These are phyloP conservation scores for Ilyonectria robusta DNA, from an alignment of 2,329 filamentous ascomycete genomes.

Conservation along the genomic window DNA sequence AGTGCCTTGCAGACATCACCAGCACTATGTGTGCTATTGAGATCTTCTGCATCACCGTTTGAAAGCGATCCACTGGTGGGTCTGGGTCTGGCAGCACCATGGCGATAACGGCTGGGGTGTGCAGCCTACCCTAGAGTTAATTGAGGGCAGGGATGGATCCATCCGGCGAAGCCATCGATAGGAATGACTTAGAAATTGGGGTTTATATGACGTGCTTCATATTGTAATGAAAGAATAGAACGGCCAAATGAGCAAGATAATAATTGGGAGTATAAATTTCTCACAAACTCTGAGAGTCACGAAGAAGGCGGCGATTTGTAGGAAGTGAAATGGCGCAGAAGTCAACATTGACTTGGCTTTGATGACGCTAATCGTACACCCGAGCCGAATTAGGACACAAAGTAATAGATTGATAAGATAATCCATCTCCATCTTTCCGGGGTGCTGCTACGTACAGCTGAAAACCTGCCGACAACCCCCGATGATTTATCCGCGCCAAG, in stretches of 20 bases:
- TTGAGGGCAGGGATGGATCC: not conserved
- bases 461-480: not conserved
- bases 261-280: no score
- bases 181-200: not conserved
- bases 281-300: no score
- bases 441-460: not conserved
- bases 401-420: no score
- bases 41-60: not conserved
- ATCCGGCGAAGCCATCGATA: not conserved
- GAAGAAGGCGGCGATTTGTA: no score
- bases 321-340: no score
- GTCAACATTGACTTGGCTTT: no score
- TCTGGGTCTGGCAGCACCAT: not conserved
- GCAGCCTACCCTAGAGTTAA: not conserved
- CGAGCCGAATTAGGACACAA: no score
- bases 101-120: not conserved
- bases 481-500: not conserved
- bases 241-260: no score
- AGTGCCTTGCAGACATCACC: no score
- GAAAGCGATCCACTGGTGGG: not conserved
- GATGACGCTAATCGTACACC: no score
- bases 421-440: not conserved
- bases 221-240: no score
- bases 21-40: not conserved
- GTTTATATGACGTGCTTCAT: no score